Percentiles rank a stretch among this genome's conserved stretches.
Evolutionary conservation across 1,284 basidiomycete genomes (phyloP).

Genomic region (Heimioporus retisporus): DNA sequence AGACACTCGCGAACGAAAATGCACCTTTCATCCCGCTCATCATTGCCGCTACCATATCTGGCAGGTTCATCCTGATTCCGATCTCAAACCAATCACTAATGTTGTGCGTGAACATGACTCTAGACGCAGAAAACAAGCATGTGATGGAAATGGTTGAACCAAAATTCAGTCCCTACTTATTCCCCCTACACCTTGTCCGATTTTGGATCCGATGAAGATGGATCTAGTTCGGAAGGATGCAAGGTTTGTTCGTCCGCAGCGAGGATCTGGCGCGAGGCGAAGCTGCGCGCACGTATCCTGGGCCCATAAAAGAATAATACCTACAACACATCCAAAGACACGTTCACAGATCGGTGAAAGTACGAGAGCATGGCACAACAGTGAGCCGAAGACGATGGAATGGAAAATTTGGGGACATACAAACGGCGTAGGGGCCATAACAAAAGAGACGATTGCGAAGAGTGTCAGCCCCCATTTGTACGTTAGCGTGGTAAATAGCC

Average conservation of each 20-base stretch:
- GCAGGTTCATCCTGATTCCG: no score
- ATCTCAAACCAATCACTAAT: no score
- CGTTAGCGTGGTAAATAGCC: constrained; percentile 67
- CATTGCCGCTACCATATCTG: no score
- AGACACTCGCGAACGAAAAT: no score
- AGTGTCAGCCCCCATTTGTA: constrained; percentile 80
- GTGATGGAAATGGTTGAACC: no score
- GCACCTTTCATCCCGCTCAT: no score
- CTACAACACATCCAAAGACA: constrained; percentile 13
- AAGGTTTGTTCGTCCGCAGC: constrained; percentile 30
- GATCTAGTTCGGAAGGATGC: not conserved
- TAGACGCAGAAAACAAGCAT: no score
- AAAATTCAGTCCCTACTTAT: not conserved
- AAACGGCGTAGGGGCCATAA: constrained; percentile 75
- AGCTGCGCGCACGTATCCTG: constrained; percentile 67
- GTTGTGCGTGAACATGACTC: no score
- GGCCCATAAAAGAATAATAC: constrained; percentile 31
- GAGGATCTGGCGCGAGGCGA: constrained; percentile 62
- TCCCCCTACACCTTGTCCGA: constrained; percentile 27
- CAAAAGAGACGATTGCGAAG: constrained; percentile 66
- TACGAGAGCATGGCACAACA: no score
- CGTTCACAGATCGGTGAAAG: constrained; percentile 12
- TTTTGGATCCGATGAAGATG: not conserved
- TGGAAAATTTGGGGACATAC: constrained; percentile 48
- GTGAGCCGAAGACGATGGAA: no score